Evolutionary conservation across 208 protist species (phyloP), one percentile per base, ranked within the genome.

Genomic region (Phytomonas sp.): DNA sequence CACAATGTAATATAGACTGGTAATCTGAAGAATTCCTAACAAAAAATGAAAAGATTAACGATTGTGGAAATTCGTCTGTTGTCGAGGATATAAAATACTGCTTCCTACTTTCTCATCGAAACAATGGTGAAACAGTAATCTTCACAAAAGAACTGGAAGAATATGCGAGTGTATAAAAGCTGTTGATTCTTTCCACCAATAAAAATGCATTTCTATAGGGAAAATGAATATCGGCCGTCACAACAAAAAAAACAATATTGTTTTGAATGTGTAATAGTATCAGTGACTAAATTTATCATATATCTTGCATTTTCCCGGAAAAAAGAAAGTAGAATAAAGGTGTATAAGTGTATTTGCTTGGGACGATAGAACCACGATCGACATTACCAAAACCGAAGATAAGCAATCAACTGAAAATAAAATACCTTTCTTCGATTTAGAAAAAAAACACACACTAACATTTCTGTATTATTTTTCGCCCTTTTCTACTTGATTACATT

Each of bases 401-500:
- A 56, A 23, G 6, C 13, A 56, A 56, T 56, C 20, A 56, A 56
- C 20, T 56, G 46, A 56, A 56, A 26, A 56, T 56, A 56, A 4
- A 65, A 51, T 51, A 26, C 17, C 20, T 60, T 60, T 37, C 20
- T 26, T 60, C 6, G 5, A 15, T 51, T 9, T 28, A 73, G 32
- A 67, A 62, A 73, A 70, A 70, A 29, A 68, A 30, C n/a, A 71
- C 1, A 34, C 26, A 65, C 23, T 6, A 43, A 60, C 62, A 32
- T 63, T 74, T 40, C 28, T 73, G 30, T 33, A 56, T 59, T 0
- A 8, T 26, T 33, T 37, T 75, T 74, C 40, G 28, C 13, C 23
- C 70, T 37, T 65, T 77, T 70, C 0, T 62, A 64, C 51, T 77
- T 62, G 23, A 26, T 37, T 26, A 51, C 29, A 40, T 51, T 70